phyloP scores from a whole-genome alignment of 2,329 filamentous ascomycete genomes.

The Amphichorda felina region DNA sequence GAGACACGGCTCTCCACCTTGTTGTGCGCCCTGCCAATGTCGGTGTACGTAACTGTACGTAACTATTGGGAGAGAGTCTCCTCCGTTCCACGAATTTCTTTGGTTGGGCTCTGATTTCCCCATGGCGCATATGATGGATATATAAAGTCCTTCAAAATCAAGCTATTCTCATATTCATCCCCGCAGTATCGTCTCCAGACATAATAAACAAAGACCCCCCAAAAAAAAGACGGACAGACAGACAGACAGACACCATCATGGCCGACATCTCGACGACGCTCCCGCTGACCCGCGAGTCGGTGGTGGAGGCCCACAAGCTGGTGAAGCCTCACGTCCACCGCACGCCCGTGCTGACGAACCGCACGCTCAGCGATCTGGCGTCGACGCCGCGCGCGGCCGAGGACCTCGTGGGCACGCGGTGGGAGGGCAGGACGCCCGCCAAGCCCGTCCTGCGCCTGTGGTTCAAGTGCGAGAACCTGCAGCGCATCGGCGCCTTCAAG shows the following conservation, averaged over 20 bases:
- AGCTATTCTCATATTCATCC: too few relatives aligned
- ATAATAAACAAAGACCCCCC: too few relatives aligned
- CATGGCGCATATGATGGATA: too few relatives aligned
- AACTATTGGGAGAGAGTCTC: too few relatives aligned
- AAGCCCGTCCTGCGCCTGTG: conserved; percentile 60
- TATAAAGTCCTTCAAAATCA: too few relatives aligned
- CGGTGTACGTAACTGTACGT: too few relatives aligned
- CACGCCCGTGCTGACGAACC: conserved; percentile 74
- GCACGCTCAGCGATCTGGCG: conserved; percentile 61
- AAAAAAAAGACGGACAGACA: too few relatives aligned
- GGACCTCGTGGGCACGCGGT: conserved; percentile 42
- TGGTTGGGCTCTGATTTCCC: too few relatives aligned
- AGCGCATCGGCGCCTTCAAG: conserved; percentile 89
- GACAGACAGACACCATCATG: conserved; percentile 33
- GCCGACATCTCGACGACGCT: conserved; percentile 40
- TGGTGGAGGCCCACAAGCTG: conserved; percentile 58
- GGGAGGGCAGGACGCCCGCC: conserved; percentile 43
- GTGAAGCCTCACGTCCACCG: conserved; percentile 68
- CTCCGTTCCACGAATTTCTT: too few relatives aligned
- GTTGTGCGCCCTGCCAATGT: too few relatives aligned
- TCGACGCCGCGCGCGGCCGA: conserved; percentile 52
- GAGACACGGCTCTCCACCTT: too few relatives aligned
- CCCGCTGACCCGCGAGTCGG: conserved; percentile 61
- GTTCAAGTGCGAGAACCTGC: conserved; percentile 95
- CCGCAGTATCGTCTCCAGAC: too few relatives aligned